A percentile compares a stretch with the other conserved stretches of the same genome.
phyloP scores from a whole-genome alignment of 2,329 filamentous ascomycete genomes.

The Talaromyces sp. region DNA sequence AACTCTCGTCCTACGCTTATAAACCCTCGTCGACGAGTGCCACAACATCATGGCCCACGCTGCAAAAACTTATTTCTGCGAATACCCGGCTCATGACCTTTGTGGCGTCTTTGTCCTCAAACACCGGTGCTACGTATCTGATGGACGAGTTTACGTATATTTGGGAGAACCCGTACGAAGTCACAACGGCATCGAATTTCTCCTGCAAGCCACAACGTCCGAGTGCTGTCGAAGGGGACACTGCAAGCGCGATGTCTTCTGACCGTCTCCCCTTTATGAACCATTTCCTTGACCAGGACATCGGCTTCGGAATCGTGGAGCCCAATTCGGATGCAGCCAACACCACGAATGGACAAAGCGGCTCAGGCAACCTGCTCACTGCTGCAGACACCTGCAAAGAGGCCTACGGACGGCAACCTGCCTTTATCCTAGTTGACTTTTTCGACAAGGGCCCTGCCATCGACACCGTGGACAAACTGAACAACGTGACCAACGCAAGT shows the following conservation, averaged over 20 bases:
- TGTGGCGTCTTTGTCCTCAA: conserved; percentile 49
- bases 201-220: conserved; percentile 69
- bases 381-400: conserved; percentile 48
- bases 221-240: conserved; percentile 42
- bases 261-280: conserved; percentile 69
- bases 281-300: conserved; percentile 66
- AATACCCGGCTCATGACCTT: conserved; percentile 65
- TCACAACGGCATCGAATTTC: conserved; percentile 59
- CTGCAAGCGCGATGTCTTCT: conserved; percentile 47
- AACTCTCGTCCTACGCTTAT: conserved; percentile 60
- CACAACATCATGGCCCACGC: conserved; percentile 60
- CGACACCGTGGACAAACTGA: conserved; percentile 63
- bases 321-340: conserved; percentile 58
- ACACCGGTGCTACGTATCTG: conserved; percentile 36
- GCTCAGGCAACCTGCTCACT: conserved; percentile 49
- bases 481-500: conserved; percentile 47
- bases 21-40: conserved; percentile 43
- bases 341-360: conserved; percentile 61
- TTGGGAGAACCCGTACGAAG: conserved; percentile 69
- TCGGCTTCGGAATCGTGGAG: conserved; percentile 51
- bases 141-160: conserved; percentile 45
- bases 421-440: conserved; percentile 74
- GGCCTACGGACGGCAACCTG: conserved; percentile 61
- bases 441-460: conserved; percentile 69
- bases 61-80: conserved; percentile 62